A percentile compares a stretch with the other conserved stretches of the same genome.
phyloP scores from a whole-genome alignment of 371 early-diverging fungal species.

The Mortierella sp. region DNA sequence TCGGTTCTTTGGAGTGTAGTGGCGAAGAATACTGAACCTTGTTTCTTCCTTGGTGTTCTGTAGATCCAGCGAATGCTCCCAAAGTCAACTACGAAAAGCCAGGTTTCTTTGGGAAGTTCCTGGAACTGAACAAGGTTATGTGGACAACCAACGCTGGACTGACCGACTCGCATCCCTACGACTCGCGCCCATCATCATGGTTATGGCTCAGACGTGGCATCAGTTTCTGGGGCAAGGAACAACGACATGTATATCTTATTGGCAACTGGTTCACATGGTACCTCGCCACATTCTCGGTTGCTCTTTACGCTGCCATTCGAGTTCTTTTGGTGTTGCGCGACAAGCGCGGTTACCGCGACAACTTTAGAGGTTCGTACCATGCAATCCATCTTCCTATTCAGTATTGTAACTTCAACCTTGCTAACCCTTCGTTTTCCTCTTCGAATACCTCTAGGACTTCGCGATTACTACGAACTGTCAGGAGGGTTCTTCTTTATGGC shows the following conservation, averaged over 20 bases:
- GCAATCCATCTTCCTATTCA: no score
- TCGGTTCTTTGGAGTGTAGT: neutral
- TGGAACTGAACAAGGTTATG: constrained; percentile 87
- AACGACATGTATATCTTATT: constrained; percentile 87
- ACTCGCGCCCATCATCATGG: constrained; percentile 87
- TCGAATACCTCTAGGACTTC: constrained; percentile 23
- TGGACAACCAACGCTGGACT: constrained; percentile 83
- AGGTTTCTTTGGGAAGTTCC: constrained; percentile 81
- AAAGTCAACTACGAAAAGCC: constrained; percentile 60
- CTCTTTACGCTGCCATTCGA: constrained; percentile 70
- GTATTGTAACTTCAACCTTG: no score
- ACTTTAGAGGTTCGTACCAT: constrained; percentile 57
- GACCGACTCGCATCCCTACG: constrained; percentile 89
- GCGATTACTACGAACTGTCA: constrained; percentile 64
- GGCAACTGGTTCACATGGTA: constrained; percentile 98
- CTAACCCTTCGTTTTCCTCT: no score
- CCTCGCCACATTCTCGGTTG: constrained; percentile 73
- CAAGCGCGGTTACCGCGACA: constrained; percentile 79
- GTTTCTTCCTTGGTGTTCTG: neutral
- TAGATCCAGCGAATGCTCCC: constrained; percentile 56
- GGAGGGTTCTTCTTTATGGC: constrained; percentile 86
- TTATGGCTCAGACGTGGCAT: constrained; percentile 87
- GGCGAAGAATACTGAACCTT: no score
- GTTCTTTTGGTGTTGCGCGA: constrained; percentile 70
- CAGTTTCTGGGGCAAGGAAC: constrained; percentile 84